Conservation (phyloP, 2,329 filamentous ascomycete genomes). For the Penicillium nordicum region DNA sequence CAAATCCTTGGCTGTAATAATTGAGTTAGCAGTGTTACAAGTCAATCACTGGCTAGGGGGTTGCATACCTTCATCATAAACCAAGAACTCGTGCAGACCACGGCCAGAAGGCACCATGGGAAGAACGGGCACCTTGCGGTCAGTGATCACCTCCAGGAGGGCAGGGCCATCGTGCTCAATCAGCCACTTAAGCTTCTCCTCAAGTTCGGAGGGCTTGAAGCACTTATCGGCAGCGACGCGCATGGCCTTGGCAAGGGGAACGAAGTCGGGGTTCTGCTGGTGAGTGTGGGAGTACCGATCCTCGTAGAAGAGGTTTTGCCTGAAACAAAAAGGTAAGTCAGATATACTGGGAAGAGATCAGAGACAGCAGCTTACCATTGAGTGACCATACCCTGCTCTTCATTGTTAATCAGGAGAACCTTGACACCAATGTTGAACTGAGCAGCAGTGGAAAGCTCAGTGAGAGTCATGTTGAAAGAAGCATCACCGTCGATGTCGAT, state of each 20-base stretch:
- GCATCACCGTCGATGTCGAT: constrained; percentile 97
- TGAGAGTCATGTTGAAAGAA: constrained; percentile 98
- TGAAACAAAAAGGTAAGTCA: neutral
- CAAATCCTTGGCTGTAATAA: constrained; percentile 60
- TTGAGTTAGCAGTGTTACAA: constrained; percentile 9
- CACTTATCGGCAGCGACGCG: constrained; percentile 71
- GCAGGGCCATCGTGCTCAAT: constrained; percentile 88
- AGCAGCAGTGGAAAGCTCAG: constrained; percentile 85
- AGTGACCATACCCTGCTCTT: constrained; percentile 97
- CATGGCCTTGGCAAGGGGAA: constrained; percentile 91
- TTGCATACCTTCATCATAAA: constrained; percentile 71
- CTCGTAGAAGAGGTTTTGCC: constrained; percentile 94
- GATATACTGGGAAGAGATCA: neutral
- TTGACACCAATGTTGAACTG: constrained; percentile 98
- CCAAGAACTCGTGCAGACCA: constrained; percentile 86
- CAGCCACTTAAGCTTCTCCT: constrained; percentile 79
- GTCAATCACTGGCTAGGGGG: constrained; percentile 1
- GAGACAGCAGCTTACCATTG: constrained; percentile 57
- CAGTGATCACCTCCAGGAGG: constrained; percentile 85
- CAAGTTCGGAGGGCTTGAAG: constrained; percentile 70
- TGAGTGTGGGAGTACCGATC: constrained; percentile 90
- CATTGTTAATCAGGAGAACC: constrained; percentile 91
- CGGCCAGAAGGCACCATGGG: constrained; percentile 93
- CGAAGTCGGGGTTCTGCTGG: constrained; percentile 92
- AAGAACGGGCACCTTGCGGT: constrained; percentile 76